Percentiles rank a stretch among this genome's conserved stretches.
phyloP scores from a whole-genome alignment of 2,329 filamentous ascomycete genomes.

The Nemania sp. region DNA sequence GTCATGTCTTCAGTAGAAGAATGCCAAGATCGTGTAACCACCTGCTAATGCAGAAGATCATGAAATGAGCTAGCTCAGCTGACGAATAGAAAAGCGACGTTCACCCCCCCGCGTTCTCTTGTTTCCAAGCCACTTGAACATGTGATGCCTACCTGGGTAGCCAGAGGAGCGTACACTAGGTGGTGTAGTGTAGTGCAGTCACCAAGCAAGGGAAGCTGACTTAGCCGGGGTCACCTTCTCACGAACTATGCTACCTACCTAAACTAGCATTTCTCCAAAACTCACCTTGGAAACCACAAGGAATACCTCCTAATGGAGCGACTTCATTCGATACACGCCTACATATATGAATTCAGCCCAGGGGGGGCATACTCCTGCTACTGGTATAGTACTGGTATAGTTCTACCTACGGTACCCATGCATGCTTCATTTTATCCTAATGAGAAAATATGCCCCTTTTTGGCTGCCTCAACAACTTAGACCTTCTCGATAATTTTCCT shows the following conservation, averaged over 20 bases:
- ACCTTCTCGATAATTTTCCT: background rate
- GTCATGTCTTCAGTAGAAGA: too few relatives aligned
- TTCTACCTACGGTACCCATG: too few relatives aligned
- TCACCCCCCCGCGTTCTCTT: constrained; percentile 22
- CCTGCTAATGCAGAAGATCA: background rate
- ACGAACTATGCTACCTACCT: background rate
- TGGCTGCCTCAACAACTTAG: too few relatives aligned
- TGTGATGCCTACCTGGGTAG: too few relatives aligned
- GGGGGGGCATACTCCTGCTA: too few relatives aligned
- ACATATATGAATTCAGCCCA: too few relatives aligned
- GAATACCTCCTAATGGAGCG: too few relatives aligned
- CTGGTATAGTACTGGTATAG: too few relatives aligned
- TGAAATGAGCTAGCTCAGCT: background rate
- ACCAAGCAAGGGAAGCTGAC: background rate
- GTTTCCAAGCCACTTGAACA: constrained; percentile 10
- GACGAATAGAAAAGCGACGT: constrained; percentile 21
- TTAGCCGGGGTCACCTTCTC: background rate
- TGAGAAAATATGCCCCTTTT: too few relatives aligned
- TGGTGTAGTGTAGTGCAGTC: background rate
- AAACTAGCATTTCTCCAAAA: background rate
- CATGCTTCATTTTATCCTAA: too few relatives aligned
- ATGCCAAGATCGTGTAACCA: background rate
- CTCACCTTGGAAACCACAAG: background rate
- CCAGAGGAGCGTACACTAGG: too few relatives aligned
- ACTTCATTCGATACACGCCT: too few relatives aligned